Evolutionary conservation across 371 early-diverging fungal species (phyloP).

Genomic region (Phascolomyces articulosus): DNA sequence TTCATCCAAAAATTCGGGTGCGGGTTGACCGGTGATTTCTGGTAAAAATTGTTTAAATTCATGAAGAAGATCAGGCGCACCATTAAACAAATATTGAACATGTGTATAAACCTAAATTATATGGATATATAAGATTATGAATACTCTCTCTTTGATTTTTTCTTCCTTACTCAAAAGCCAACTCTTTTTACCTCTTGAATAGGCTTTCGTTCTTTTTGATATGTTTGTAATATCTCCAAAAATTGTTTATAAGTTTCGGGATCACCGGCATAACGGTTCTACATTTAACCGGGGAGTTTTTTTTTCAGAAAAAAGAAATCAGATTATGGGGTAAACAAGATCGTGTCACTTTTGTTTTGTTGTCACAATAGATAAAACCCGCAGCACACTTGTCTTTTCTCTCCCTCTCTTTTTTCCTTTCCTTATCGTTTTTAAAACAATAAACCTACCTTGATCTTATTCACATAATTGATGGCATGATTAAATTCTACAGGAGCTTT

Average conservation of each 20-base stretch:
- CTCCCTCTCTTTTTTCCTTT: too few species aligned
- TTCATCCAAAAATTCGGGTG: constrained; percentile 16
- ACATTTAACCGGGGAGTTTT: too few species aligned
- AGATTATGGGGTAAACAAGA: too few species aligned
- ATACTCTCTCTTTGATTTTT: too few species aligned
- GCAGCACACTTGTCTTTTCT: too few species aligned
- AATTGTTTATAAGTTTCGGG: constrained; percentile 94
- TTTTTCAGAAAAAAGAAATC: too few species aligned
- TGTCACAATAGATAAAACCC: too few species aligned
- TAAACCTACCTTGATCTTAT: constrained; percentile 91
- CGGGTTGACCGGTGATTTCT: constrained; percentile 39
- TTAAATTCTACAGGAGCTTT: constrained; percentile 86
- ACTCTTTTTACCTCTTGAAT: constrained; percentile 72
- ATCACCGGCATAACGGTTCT: constrained; percentile 84
- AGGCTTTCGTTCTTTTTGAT: constrained; percentile 88
- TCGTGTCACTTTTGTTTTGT: too few species aligned
- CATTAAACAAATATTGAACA: constrained; percentile 79
- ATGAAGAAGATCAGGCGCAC: constrained; percentile 83
- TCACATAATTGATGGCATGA: constrained; percentile 95
- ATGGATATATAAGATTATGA: too few species aligned
- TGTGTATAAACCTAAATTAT: constrained; percentile 73
- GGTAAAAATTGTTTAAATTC: constrained; percentile 96
- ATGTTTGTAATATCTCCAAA: constrained; percentile 90
- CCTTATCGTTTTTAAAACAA: too few species aligned
- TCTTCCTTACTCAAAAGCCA: too few species aligned